These are phyloP conservation scores for Fusarium newnesense DNA, from an alignment of 2,329 filamentous ascomycete species.

Conservation along the genomic window DNA sequence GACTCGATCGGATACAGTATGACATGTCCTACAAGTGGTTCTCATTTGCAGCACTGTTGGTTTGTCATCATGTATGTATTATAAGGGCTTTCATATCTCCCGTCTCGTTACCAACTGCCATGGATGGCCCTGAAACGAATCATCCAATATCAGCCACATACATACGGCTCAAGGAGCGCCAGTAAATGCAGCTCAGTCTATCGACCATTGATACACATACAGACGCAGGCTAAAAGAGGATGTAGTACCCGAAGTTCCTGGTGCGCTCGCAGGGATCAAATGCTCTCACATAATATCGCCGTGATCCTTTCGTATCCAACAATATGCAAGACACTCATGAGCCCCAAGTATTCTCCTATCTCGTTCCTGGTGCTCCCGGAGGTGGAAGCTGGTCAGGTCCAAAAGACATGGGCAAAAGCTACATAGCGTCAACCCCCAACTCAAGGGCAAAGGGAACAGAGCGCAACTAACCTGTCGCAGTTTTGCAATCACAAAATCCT, in stretches of 20 bases:
- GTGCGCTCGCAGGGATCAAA: neutral
- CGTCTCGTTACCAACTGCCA: neutral
- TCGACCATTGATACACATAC: neutral
- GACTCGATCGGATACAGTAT: neutral
- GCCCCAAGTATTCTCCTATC: neutral
- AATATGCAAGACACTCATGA: neutral
- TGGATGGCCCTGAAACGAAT: neutral
- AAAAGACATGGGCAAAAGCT: conserved; percentile 77
- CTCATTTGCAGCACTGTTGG: neutral
- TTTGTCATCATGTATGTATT: neutral
- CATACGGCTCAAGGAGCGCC: conserved; percentile 5
- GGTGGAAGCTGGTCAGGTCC: conserved; percentile 68
- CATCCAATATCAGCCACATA: neutral
- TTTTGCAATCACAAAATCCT: conserved; percentile 74
- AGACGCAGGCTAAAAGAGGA: neutral
- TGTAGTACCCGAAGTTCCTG: neutral
- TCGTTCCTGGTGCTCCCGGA: conserved; percentile 37
- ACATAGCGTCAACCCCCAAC: neutral
- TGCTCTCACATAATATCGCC: neutral
- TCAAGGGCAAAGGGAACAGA: neutral
- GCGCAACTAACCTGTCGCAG: conserved; percentile 69
- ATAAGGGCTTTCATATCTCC: neutral
- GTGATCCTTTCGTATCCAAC: neutral
- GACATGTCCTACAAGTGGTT: neutral
- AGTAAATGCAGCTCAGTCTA: conserved; percentile 5